Evolutionary conservation across 2,329 filamentous ascomycete genomes (phyloP).

Genomic region (Proliferodiscus dingleyae): DNA sequence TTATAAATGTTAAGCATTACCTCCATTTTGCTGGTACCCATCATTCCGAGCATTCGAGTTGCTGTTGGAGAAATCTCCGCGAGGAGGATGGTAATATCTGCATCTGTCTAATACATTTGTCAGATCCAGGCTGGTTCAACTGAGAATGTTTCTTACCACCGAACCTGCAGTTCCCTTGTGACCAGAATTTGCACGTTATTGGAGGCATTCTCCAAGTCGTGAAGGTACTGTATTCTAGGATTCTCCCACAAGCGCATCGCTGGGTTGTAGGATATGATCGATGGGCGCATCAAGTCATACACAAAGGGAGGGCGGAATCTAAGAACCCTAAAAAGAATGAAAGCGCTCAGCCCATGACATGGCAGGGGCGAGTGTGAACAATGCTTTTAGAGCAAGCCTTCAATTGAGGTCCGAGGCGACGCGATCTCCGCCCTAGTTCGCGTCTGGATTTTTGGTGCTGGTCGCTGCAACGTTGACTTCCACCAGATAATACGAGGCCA

Average conservation of each 20-base stretch:
- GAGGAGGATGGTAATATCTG: conserved; percentile 50
- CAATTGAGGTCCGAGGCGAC: neutral
- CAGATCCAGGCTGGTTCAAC: conserved; percentile 9
- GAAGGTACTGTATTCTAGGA: conserved; percentile 3
- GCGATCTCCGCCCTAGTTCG: neutral
- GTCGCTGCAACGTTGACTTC: too few relatives aligned
- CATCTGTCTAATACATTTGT: conserved; percentile 45
- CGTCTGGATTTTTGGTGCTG: neutral
- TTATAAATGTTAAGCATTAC: conserved; percentile 5
- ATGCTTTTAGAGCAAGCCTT: too few relatives aligned
- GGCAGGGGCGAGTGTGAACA: neutral
- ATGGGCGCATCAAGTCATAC: neutral
- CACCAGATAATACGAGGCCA: too few relatives aligned
- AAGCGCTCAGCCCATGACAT: neutral
- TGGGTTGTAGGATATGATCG: conserved; percentile 1
- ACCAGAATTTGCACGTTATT: conserved; percentile 54
- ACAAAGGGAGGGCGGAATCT: neutral
- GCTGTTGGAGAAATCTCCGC: conserved; percentile 28
- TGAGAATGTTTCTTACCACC: conserved; percentile 25
- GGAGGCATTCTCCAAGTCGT: conserved; percentile 13
- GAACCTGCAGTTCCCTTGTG: conserved; percentile 58
- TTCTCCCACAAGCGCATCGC: conserved; percentile 7
- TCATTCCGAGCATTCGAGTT: conserved; percentile 18
- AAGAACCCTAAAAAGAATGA: neutral
- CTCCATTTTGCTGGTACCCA: conserved; percentile 19